Evolutionary conservation across 139 green algal genomes (phyloP).

Genomic region (Pycnococcus provasolii): DNA sequence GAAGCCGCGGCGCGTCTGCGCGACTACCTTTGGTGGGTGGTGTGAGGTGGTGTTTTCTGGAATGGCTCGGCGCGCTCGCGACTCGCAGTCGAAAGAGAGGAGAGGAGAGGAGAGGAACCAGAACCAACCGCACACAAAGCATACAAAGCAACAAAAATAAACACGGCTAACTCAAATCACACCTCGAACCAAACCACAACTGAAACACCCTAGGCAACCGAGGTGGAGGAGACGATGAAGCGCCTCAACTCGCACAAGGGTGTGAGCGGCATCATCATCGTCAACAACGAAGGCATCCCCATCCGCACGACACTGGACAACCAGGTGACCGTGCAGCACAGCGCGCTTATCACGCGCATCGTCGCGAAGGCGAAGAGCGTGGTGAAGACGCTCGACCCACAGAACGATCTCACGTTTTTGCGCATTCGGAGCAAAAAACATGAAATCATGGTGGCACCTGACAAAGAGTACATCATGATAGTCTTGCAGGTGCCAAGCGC

Average conservation of each 20-base stretch:
- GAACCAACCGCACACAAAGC: too few species aligned
- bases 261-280: constrained; percentile 21
- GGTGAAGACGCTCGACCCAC: constrained; percentile 15
- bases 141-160: too few species aligned
- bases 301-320: constrained; percentile 30
- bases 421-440: constrained; percentile 31
- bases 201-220: background rate
- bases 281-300: constrained; percentile 29
- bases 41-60: too few species aligned
- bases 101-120: too few species aligned
- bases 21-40: too few species aligned
- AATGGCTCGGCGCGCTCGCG: too few species aligned
- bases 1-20: too few species aligned
- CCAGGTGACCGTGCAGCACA: constrained; percentile 26
- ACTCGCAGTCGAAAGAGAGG: too few species aligned
- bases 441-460: constrained; percentile 33
- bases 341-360: constrained; percentile 24
- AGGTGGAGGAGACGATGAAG: constrained; percentile 30
- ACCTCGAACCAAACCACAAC: too few species aligned
- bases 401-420: constrained; percentile 30
- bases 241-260: constrained; percentile 32
- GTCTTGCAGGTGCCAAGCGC: constrained; percentile 12
- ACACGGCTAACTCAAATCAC: too few species aligned
- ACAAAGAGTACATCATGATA: constrained; percentile 30
- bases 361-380: constrained; percentile 15